Conservation (phyloP, 441 rosid species). For the Adansonia grandidieri region DNA sequence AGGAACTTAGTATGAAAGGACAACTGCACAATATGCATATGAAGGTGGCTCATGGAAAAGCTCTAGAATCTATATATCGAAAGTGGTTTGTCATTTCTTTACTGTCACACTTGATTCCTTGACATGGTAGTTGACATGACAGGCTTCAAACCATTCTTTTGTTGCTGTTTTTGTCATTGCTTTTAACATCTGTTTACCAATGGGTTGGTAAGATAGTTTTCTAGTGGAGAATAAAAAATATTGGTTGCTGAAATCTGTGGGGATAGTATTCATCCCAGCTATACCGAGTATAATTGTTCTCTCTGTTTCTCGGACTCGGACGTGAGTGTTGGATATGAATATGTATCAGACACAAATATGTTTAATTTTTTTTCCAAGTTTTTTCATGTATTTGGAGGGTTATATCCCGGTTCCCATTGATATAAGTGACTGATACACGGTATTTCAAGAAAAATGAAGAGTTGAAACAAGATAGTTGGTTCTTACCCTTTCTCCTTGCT, state of each 20-base stretch:
- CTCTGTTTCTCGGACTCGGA: too few species aligned
- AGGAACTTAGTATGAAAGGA: conserved; percentile 90
- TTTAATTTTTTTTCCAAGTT: too few species aligned
- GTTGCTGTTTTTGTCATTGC: conserved; percentile 3
- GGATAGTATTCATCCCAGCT: not conserved
- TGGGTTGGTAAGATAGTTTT: not conserved
- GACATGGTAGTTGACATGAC: conserved; percentile 11
- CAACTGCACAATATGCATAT: conserved; percentile 88
- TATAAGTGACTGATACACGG: too few species aligned
- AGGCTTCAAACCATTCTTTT: not conserved
- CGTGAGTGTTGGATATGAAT: too few species aligned
- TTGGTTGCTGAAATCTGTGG: not conserved
- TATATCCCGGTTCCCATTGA: too few species aligned
- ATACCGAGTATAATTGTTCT: too few species aligned
- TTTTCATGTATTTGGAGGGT: too few species aligned
- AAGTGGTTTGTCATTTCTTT: conserved; percentile 67
- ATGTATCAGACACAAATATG: too few species aligned
- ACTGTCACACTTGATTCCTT: conserved; percentile 10
- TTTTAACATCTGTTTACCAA: not conserved
- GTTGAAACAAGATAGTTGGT: too few species aligned
- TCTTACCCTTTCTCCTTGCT: not conserved
- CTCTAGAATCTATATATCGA: conserved; percentile 88
- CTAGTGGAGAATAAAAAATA: not conserved
- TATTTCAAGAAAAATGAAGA: too few species aligned
- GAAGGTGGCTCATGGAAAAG: conserved; percentile 97